Evolutionary conservation across 371 early-diverging fungal species (phyloP).

Genomic region (Neoconidiobolus thromboides): DNA sequence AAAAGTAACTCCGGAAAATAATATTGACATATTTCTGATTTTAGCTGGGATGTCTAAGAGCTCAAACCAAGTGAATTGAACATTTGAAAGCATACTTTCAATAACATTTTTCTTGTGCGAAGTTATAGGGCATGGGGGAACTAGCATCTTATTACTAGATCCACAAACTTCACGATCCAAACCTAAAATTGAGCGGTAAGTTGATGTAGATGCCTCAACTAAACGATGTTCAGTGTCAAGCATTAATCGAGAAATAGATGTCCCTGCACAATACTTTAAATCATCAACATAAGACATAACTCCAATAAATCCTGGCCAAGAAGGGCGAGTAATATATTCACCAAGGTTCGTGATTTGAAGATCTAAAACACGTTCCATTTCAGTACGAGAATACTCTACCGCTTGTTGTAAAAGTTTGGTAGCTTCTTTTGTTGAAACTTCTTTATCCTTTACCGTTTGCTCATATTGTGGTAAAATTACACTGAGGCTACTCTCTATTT

Average conservation of each 20-base stretch:
- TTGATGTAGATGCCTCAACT: not conserved
- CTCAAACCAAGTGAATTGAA: not conserved
- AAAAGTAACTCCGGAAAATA: not conserved
- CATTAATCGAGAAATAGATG: not conserved
- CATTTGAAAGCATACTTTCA: not conserved
- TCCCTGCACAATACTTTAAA: not conserved
- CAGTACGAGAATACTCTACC: not conserved
- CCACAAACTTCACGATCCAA: not conserved
- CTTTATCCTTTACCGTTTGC: not conserved
- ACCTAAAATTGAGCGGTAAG: not conserved
- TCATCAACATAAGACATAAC: not conserved
- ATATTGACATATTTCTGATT: not conserved
- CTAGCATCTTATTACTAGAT: not conserved
- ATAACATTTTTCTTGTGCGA: not conserved
- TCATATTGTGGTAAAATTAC: constrained; percentile 4
- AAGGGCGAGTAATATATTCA: not conserved
- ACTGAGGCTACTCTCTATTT: not conserved
- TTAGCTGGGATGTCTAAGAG: not conserved
- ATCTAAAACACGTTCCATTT: not conserved
- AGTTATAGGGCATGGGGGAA: not conserved
- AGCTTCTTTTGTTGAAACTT: not conserved
- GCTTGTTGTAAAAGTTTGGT: not conserved
- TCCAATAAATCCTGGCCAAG: not conserved
- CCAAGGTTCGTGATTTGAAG: not conserved
- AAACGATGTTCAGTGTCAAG: not conserved